These are phyloP conservation scores for Solanum chaucha DNA, from an alignment of 257 asterid species.

Conservation along the genomic window DNA sequence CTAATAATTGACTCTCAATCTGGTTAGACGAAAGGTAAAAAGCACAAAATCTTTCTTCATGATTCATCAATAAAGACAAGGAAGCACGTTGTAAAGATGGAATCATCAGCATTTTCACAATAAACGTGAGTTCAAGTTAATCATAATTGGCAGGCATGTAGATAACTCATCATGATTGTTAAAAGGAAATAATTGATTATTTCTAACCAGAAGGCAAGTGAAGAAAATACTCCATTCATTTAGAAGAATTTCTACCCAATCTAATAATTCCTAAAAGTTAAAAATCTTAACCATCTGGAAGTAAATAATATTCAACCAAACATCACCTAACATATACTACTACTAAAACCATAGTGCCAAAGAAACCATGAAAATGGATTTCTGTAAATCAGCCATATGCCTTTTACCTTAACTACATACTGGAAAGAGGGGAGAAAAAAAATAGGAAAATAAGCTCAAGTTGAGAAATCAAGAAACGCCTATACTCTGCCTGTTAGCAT, in stretches of 20 bases:
- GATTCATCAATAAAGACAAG: neutral
- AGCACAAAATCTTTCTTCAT: neutral
- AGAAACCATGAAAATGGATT: neutral
- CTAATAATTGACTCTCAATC: neutral
- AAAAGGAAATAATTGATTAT: neutral
- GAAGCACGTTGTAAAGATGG: neutral
- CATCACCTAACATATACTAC: neutral
- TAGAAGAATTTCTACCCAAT: neutral
- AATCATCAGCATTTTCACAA: neutral
- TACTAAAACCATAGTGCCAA: neutral
- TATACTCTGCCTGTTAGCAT: slow-evolving; percentile 14
- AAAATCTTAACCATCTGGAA: neutral
- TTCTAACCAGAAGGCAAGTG: neutral
- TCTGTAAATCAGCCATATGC: neutral
- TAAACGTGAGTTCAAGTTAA: neutral
- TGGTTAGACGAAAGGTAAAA: neutral
- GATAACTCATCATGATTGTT: neutral
- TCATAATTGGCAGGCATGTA: neutral
- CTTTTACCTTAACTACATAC: neutral
- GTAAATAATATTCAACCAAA: neutral
- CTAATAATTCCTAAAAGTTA: neutral
- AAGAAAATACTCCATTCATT: neutral
- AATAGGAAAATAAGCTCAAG: neutral
- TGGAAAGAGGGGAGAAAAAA: neutral
- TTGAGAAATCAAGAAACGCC: neutral